Conservation (phyloP, 257 asterid species). For the Paulownia fortunei region DNA sequence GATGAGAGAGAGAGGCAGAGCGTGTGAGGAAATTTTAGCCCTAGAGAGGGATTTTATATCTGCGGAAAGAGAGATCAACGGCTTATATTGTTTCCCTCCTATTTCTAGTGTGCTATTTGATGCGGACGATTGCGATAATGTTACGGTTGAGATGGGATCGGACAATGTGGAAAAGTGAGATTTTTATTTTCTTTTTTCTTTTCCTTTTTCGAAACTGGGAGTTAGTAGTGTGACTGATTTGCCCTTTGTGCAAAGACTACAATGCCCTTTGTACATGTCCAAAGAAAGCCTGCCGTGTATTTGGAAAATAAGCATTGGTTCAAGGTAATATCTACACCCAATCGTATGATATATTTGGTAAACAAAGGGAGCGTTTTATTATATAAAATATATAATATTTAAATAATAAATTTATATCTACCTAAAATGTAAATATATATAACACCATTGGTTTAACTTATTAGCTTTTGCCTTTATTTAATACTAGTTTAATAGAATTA, state of each 20-base stretch:
- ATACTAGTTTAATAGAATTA: too few relatives aligned
- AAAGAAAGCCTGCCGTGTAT: neutral
- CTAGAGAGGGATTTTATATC: slow-evolving; percentile 42
- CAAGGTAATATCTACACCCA: too few relatives aligned
- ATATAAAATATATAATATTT: too few relatives aligned
- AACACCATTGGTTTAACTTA: too few relatives aligned
- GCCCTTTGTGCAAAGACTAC: slow-evolving; percentile 16
- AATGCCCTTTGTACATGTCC: slow-evolving; percentile 8
- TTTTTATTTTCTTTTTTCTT: slow-evolving; percentile 18
- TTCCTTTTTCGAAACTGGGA: neutral
- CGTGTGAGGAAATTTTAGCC: slow-evolving; percentile 29
- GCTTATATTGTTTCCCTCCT: slow-evolving; percentile 56
- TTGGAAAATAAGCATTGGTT: too few relatives aligned
- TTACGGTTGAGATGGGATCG: slow-evolving; percentile 35
- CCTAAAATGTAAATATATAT: too few relatives aligned
- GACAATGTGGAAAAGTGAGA: slow-evolving; percentile 1
- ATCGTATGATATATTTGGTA: too few relatives aligned
- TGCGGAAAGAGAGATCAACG: slow-evolving; percentile 38
- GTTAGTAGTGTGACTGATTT: slow-evolving; percentile 3
- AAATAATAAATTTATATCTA: too few relatives aligned
- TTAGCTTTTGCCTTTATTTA: too few relatives aligned
- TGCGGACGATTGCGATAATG: slow-evolving; percentile 28
- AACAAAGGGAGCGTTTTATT: too few relatives aligned
- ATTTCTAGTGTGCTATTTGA: slow-evolving; percentile 6
- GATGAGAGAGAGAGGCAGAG: slow-evolving; percentile 19